Evolutionary conservation across 805 yeast species (phyloP), one percentile per base, ranked within the genome.

Genomic region (Saturnispora bothae): DNA sequence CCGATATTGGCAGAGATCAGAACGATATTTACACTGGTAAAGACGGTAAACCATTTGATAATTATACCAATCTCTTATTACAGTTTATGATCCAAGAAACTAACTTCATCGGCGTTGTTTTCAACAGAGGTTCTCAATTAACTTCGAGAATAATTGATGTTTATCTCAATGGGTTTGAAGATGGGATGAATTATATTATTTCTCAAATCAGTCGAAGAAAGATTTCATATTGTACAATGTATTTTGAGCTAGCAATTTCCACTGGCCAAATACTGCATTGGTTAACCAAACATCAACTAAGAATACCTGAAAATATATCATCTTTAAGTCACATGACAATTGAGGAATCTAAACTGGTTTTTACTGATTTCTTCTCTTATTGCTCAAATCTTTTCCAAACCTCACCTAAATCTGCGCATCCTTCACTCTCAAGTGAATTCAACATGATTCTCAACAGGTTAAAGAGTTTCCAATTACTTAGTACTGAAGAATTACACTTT

Each of bases 401-500:
- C 14, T 31, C 40, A 10, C 3, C 26, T 4, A 31, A 32, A 22
- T 26, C 31, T 15, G n/a, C 15, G 3, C 15, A 32, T 17, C 40
- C 40, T 12, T 32, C 40, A 12, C 32, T 38, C n/a, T 23, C 31
- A 13, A 32, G 36, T 28, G 40, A 38, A 18, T 38, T 32, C 69
- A 82, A 31, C 86, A 78, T 49, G 67, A 76, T 13, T 7, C 72
- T 83, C 63, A 74, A 86, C 1, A 67, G 76, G 42, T 60, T 85
- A 36, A 66, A 84, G 32, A 73, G 73, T 37, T 63, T 83, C 25
- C 67, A 82, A 21, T 84, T 77, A 41, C 78, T 73, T 51, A 65
- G 67, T 34, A 65, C 64, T 12, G 75, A 82, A 14, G 68, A 76
- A 18, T 33, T 54, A 12, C 56, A 59, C 22, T 69, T 76, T 4